Evolutionary conservation across 768 basidiomycete genomes (phyloP).

Genomic region (Dacryopinax spathularia): DNA sequence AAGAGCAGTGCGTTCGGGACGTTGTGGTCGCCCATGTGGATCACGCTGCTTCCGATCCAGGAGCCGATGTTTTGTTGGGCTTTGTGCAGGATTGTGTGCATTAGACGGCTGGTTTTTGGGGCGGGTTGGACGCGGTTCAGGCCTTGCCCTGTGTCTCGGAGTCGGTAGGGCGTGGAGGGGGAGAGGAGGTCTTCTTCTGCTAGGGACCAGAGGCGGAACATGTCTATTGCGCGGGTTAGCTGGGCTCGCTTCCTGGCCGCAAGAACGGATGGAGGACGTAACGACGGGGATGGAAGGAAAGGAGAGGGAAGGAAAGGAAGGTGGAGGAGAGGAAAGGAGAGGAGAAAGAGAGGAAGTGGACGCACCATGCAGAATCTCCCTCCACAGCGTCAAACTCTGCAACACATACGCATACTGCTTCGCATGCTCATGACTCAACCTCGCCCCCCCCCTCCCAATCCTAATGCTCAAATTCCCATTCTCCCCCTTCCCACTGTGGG

Average conservation of each 20-base stretch:
- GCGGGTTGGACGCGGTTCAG: constrained; percentile 76
- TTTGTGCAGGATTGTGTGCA: constrained; percentile 74
- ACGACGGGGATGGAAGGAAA: too few relatives aligned
- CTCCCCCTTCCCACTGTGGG: constrained; percentile 48
- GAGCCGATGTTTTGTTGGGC: constrained; percentile 66
- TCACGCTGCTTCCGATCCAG: constrained; percentile 62
- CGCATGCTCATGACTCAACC: constrained; percentile 69
- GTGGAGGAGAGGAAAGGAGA: not conserved
- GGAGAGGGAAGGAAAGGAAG: not conserved
- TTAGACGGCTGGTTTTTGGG: constrained; percentile 80
- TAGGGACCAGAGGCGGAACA: constrained; percentile 76
- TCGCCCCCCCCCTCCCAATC: constrained; percentile 64
- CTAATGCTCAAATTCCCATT: constrained; percentile 64
- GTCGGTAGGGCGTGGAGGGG: constrained; percentile 56
- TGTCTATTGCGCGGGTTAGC: constrained; percentile 34
- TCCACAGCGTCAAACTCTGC: constrained; percentile 77
- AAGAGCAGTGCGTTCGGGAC: constrained; percentile 76
- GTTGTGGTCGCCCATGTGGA: constrained; percentile 42
- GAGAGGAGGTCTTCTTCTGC: constrained; percentile 72
- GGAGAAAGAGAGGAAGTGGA: not conserved
- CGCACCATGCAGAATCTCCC: constrained; percentile 69
- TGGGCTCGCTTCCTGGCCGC: too few relatives aligned
- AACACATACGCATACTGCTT: constrained; percentile 77
- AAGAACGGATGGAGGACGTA: too few relatives aligned
- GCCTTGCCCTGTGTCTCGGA: constrained; percentile 83